Conservation (phyloP, 108 stramenopile species). For the Schizochytrium sp. region DNA sequence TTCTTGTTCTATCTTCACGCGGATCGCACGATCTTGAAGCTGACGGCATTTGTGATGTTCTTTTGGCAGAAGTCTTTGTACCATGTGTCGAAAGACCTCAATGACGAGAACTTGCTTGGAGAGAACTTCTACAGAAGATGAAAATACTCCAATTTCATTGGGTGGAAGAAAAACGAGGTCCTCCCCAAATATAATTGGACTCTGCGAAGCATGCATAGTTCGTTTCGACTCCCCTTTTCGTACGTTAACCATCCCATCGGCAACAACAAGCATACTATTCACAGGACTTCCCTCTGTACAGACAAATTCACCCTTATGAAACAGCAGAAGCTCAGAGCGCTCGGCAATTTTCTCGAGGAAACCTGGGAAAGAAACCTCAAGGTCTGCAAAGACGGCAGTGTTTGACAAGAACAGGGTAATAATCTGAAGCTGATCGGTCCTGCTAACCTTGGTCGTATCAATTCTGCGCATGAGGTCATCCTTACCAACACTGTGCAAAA, state of each 20-base stretch:
- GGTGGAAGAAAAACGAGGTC: slow-evolving; percentile 28
- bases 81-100: neutral
- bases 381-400: slow-evolving; percentile 12
- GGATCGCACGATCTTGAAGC: slow-evolving; percentile 15
- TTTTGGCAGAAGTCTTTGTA: neutral
- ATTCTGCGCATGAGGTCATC: neutral
- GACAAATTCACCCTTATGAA: slow-evolving; percentile 1
- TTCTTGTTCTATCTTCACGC: neutral
- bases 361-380: neutral
- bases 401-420: neutral
- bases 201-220: slow-evolving; percentile 2
- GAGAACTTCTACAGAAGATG: neutral
- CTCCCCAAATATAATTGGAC: slow-evolving; percentile 11
- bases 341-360: neutral
- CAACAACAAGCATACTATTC: slow-evolving; percentile 5
- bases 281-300: neutral
- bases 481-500: neutral
- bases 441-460: neutral
- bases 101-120: neutral
- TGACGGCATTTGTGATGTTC: slow-evolving; percentile 1
- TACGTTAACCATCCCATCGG: neutral
- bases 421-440: neutral
- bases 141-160: neutral
- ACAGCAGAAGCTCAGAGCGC: slow-evolving; percentile 18
- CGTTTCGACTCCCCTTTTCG: neutral